phyloP scores from a whole-genome alignment of 352 stramenopile species.

The Globisporangium nunn region DNA sequence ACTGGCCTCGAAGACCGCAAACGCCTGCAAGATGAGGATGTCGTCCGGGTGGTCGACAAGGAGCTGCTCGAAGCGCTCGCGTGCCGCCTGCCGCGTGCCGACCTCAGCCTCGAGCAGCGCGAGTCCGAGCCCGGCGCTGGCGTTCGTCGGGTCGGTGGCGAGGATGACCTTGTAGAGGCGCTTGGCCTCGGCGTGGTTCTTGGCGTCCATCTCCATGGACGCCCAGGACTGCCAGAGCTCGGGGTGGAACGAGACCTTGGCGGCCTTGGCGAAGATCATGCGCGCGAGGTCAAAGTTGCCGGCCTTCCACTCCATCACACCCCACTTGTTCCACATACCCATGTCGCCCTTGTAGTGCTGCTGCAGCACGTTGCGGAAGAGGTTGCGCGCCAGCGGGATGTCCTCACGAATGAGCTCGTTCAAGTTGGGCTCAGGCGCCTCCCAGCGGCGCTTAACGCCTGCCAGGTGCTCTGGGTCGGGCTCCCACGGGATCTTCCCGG shows the following conservation, averaged over 20 bases:
- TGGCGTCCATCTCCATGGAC: slow-evolving; percentile 74
- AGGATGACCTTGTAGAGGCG: slow-evolving; percentile 80
- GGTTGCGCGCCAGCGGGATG: slow-evolving; percentile 49
- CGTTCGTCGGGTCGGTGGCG: slow-evolving; percentile 59
- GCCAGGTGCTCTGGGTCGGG: slow-evolving; percentile 51
- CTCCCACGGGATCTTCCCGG: slow-evolving; percentile 74
- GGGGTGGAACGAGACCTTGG: slow-evolving; percentile 60
- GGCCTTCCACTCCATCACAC: slow-evolving; percentile 85
- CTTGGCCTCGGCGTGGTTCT: slow-evolving; percentile 70
- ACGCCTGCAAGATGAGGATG: slow-evolving; percentile 67
- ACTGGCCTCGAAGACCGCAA: slow-evolving; percentile 64
- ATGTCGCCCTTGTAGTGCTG: slow-evolving; percentile 76
- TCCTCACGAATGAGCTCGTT: slow-evolving; percentile 82
- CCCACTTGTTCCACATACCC: slow-evolving; percentile 90
- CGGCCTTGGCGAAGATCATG: slow-evolving; percentile 82
- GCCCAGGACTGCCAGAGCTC: slow-evolving; percentile 83
- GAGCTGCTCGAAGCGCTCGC: slow-evolving; percentile 54
- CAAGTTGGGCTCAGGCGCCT: slow-evolving; percentile 50
- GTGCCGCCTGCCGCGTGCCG: slow-evolving; percentile 43
- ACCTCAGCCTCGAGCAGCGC: slow-evolving; percentile 60
- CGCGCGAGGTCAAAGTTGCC: slow-evolving; percentile 74
- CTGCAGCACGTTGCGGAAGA: slow-evolving; percentile 81
- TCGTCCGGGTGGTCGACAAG: slow-evolving; percentile 48
- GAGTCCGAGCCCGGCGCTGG: slow-evolving; percentile 66
- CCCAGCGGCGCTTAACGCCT: slow-evolving; percentile 49